Evolutionary conservation across 2,329 filamentous ascomycete species (phyloP).

Genomic region (Epichloe bromicola): DNA sequence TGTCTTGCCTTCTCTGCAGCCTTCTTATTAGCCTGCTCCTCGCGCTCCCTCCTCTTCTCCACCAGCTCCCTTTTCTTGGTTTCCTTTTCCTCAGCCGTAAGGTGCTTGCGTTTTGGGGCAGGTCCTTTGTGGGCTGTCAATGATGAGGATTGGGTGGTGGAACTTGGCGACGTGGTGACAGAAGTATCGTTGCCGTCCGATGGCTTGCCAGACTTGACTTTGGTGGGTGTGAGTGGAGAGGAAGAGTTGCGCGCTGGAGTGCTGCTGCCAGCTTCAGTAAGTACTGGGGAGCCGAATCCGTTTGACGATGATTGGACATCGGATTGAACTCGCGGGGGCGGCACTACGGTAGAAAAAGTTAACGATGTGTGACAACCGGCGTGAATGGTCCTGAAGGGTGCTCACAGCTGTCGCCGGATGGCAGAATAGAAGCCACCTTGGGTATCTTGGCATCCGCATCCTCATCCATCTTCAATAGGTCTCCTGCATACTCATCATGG

Average conservation of each 20-base stretch:
- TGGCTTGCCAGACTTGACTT: slow-evolving; percentile 8
- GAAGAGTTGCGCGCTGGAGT: slow-evolving; percentile 25
- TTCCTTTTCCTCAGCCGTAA: slow-evolving; percentile 24
- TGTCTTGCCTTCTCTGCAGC: slow-evolving; percentile 19
- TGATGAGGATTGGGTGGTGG: background rate
- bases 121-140: slow-evolving; percentile 11
- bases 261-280: slow-evolving; percentile 30
- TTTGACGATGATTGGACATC: slow-evolving; percentile 16
- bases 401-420: slow-evolving; percentile 13
- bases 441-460: slow-evolving; percentile 11
- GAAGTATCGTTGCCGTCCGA: slow-evolving; percentile 4
- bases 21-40: slow-evolving; percentile 16
- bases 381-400: background rate
- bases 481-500: slow-evolving; percentile 30
- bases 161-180: slow-evolving; percentile 3
- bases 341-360: slow-evolving; percentile 8
- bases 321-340: slow-evolving; percentile 12
- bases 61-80: slow-evolving; percentile 14
- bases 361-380: slow-evolving; percentile 3
- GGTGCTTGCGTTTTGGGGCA: slow-evolving; percentile 29
- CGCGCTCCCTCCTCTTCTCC: slow-evolving; percentile 22
- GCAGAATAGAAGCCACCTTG: slow-evolving; percentile 7
- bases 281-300: slow-evolving; percentile 16
- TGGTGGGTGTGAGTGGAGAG: slow-evolving; percentile 21
- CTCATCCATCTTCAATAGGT: slow-evolving; percentile 15